These are phyloP conservation scores for Globisporangium heterothallicum DNA, from an alignment of 352 stramenopile genomes.

Conservation along the genomic window DNA sequence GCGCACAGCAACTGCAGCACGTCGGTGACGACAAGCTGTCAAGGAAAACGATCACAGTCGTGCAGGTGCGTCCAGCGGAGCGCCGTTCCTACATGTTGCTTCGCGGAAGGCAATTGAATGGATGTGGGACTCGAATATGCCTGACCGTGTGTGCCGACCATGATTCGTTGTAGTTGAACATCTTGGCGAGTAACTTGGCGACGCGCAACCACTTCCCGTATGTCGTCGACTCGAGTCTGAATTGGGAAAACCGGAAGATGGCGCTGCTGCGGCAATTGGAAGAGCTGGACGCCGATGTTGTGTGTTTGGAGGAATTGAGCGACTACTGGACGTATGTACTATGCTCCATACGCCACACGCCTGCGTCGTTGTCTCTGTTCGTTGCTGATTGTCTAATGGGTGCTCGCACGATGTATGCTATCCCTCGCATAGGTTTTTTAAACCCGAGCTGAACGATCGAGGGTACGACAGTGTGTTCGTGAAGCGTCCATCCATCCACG, in stretches of 20 bases:
- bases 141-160: neutral
- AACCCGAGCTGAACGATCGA: conserved; percentile 56
- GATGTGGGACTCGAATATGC: neutral
- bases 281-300: conserved; percentile 68
- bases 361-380: too few relatives aligned
- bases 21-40: conserved; percentile 24
- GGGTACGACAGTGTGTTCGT: conserved; percentile 85
- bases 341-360: too few relatives aligned
- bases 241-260: conserved; percentile 82
- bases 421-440: conserved; percentile 57
- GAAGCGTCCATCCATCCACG: conserved; percentile 79
- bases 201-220: conserved; percentile 85
- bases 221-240: conserved; percentile 72
- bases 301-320: conserved; percentile 83
- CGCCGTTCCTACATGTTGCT: neutral
- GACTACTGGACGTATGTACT: conserved; percentile 84
- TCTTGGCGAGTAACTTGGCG: conserved; percentile 80
- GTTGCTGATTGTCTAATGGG: too few relatives aligned
- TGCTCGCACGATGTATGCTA: too few relatives aligned
- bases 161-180: conserved; percentile 52
- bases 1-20: conserved; percentile 39
- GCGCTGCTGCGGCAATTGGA: conserved; percentile 69
- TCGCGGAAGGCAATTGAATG: neutral
- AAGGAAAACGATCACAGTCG: conserved; percentile 68
- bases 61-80: conserved; percentile 34